phyloP scores from a whole-genome alignment of 371 early-diverging fungal species.

The Cladochytrium tenue region DNA sequence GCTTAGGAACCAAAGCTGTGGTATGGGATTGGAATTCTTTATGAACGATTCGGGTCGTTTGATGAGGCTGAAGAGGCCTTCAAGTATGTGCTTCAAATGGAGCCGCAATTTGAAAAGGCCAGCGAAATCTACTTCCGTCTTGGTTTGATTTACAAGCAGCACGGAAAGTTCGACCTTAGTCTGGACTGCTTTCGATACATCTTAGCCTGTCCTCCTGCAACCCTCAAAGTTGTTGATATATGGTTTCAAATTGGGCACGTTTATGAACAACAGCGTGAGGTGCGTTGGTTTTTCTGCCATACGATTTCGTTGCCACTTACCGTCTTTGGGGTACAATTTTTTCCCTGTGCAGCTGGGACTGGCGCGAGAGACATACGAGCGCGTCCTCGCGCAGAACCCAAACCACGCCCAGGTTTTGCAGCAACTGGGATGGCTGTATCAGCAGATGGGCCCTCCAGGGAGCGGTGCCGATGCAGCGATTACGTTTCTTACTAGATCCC shows the following conservation, averaged over 20 bases:
- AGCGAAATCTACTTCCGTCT: constrained; percentile 96
- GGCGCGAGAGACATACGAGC: constrained; percentile 93
- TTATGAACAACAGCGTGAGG: constrained; percentile 92
- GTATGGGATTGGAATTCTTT: constrained; percentile 97
- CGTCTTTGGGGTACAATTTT: background rate
- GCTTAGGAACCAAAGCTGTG: constrained; percentile 91
- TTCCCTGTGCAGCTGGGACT: constrained; percentile 51
- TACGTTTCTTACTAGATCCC: constrained; percentile 75
- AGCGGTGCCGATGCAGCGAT: constrained; percentile 84
- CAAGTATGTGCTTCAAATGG: constrained; percentile 65
- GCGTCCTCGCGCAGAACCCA: constrained; percentile 83
- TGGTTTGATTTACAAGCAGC: constrained; percentile 96
- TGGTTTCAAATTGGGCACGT: constrained; percentile 98
- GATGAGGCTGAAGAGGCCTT: constrained; percentile 98
- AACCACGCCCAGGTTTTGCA: constrained; percentile 94
- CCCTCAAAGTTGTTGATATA: constrained; percentile 90
- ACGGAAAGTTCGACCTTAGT: constrained; percentile 82
- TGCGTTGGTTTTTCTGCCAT: constrained; percentile 32
- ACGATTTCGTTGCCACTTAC: background rate
- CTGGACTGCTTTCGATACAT: constrained; percentile 94
- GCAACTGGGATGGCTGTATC: constrained; percentile 95
- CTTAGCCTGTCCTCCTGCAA: constrained; percentile 86
- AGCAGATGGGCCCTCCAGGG: constrained; percentile 71
- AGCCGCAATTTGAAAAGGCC: constrained; percentile 85
- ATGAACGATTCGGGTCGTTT: constrained; percentile 93